phyloP scores from a whole-genome alignment of 495 filamentous ascomycete species.

The Talaromyces wortmannii region DNA sequence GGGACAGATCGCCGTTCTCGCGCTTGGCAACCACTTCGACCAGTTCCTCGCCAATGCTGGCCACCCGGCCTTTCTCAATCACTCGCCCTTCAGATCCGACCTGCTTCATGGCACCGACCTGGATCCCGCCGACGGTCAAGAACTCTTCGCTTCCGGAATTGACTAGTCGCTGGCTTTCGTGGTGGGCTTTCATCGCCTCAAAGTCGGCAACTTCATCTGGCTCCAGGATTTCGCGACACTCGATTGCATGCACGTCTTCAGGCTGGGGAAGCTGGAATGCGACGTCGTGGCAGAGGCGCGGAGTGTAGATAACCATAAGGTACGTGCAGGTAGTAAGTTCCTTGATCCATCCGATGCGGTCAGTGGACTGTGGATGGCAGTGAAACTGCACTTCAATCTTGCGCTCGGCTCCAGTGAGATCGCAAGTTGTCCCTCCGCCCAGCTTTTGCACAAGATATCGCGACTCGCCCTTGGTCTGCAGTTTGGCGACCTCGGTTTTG shows the following conservation, averaged over 20 bases:
- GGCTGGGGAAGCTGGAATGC: constrained; percentile 85
- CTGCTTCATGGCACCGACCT: constrained; percentile 49
- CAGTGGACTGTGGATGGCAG: constrained; percentile 73
- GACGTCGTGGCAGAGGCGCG: constrained; percentile 84
- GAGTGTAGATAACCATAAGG: constrained; percentile 90
- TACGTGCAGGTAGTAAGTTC: constrained; percentile 92
- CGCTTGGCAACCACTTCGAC: constrained; percentile 48
- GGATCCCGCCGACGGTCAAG: constrained; percentile 50
- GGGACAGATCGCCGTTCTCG: constrained; percentile 48
- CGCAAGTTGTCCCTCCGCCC: constrained; percentile 80
- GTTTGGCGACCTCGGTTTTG: constrained; percentile 45
- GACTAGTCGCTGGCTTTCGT: constrained; percentile 27
- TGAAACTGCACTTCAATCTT: constrained; percentile 91
- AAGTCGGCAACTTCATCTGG: constrained; percentile 52
- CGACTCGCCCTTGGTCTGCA: constrained; percentile 76
- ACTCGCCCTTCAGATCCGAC: constrained; percentile 50
- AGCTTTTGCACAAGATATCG: constrained; percentile 88
- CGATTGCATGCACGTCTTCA: constrained; percentile 68
- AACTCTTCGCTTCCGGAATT: constrained; percentile 22
- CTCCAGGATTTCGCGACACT: constrained; percentile 64
- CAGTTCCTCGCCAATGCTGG: constrained; percentile 28
- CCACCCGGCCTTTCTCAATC: constrained; percentile 46
- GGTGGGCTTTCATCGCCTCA: constrained; percentile 44
- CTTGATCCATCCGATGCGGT: constrained; percentile 92
- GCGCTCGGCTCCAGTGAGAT: constrained; percentile 78